Evolutionary conservation across 108 stramenopile genomes (phyloP).

Genomic region (Cyclotella cryptica): DNA sequence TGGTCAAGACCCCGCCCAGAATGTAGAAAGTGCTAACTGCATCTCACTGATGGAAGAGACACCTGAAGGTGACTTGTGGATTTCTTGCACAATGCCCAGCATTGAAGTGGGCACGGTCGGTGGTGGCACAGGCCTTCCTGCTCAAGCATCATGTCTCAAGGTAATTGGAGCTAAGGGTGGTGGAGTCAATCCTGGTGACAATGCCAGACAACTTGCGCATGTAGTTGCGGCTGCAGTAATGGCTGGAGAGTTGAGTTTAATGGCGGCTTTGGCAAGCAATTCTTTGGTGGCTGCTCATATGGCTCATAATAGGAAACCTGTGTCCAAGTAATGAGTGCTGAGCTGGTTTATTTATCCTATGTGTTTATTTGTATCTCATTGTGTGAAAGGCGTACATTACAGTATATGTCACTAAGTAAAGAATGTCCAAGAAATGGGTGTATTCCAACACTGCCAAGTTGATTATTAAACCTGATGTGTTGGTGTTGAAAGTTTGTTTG

Average conservation of each 20-base stretch:
- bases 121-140: constrained; percentile 95
- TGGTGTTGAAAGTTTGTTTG: too few relatives aligned
- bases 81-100: constrained; percentile 97
- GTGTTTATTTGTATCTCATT: neutral
- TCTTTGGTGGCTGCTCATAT: constrained; percentile 91
- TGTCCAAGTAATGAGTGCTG: constrained; percentile 46
- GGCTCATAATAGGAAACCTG: constrained; percentile 88
- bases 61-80: constrained; percentile 86
- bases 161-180: constrained; percentile 94
- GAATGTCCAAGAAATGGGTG: too few relatives aligned
- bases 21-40: constrained; percentile 96
- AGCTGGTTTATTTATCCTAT: neutral
- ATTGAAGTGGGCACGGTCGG: constrained; percentile 99
- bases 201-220: constrained; percentile 91
- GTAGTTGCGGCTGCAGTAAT: constrained; percentile 95
- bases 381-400: neutral
- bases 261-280: constrained; percentile 95
- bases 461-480: too few relatives aligned
- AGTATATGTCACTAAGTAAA: too few relatives aligned
- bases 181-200: constrained; percentile 84
- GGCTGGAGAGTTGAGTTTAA: constrained; percentile 95
- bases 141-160: constrained; percentile 94
- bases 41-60: constrained; percentile 95
- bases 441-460: too few relatives aligned
- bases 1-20: constrained; percentile 99